Percentiles rank a stretch among this genome's conserved stretches.
phyloP scores from a whole-genome alignment of 2,329 filamentous ascomycete genomes.

The Pseudopithomyces chartarum region DNA sequence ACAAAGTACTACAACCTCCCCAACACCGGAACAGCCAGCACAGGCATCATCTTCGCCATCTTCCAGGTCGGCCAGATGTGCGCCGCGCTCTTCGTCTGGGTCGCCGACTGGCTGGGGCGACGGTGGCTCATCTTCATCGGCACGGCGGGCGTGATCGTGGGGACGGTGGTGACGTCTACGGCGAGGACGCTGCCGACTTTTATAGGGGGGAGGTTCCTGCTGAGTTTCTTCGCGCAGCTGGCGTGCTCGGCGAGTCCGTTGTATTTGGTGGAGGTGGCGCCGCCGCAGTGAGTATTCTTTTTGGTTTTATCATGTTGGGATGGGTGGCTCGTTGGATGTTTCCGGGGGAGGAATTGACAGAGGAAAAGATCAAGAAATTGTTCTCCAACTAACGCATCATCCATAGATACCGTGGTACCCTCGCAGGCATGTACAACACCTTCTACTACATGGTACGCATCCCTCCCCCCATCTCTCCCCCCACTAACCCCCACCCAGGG shows the following conservation, averaged over 20 bases:
- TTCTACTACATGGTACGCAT: slow-evolving; percentile 36
- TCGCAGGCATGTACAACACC: slow-evolving; percentile 36
- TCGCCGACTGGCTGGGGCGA: slow-evolving; percentile 53
- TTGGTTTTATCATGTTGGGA: too few species aligned
- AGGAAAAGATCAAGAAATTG: too few species aligned
- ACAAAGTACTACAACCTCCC: slow-evolving; percentile 48
- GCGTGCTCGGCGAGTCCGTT: slow-evolving; percentile 28
- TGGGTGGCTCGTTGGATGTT: too few species aligned
- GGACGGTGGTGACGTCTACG: slow-evolving; percentile 27
- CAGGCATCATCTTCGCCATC: slow-evolving; percentile 53
- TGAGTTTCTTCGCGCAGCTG: slow-evolving; percentile 39
- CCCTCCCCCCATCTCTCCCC: neutral
- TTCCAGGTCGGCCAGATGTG: slow-evolving; percentile 49
- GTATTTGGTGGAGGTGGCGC: slow-evolving; percentile 34
- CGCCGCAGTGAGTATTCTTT: slow-evolving; percentile 14
- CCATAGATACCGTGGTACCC: slow-evolving; percentile 27
- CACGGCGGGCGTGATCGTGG: slow-evolving; percentile 28
- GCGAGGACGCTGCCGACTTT: slow-evolving; percentile 25
- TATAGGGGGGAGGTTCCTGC: slow-evolving; percentile 32
- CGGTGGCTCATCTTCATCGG: slow-evolving; percentile 51
- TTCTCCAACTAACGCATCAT: too few species aligned
- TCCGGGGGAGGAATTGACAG: too few species aligned
- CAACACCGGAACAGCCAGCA: slow-evolving; percentile 44
- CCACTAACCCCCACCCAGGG: slow-evolving; percentile 28
- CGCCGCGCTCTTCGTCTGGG: slow-evolving; percentile 51